These are phyloP conservation scores for Hypericum androsaemum DNA, from an alignment of 345 rosid genomes.

Conservation along the genomic window DNA sequence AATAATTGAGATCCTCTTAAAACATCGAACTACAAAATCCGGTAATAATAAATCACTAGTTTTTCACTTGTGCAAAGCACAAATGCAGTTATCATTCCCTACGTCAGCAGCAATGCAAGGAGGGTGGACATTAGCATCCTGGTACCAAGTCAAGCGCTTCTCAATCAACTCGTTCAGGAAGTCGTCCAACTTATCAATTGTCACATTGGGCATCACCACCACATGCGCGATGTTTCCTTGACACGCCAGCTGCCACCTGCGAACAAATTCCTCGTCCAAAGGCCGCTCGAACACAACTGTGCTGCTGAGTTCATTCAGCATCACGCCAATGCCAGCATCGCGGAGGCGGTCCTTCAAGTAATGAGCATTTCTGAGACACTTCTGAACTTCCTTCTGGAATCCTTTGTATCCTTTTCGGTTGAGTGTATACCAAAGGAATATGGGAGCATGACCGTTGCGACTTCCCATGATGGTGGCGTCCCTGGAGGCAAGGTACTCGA, in stretches of 20 bases:
- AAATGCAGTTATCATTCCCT: constrained; percentile 55
- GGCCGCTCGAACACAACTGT: constrained; percentile 95
- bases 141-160: constrained; percentile 54
- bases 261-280: constrained; percentile 71
- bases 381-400: constrained; percentile 92
- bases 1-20: constrained; percentile 9
- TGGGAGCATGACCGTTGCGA: constrained; percentile 92
- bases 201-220: constrained; percentile 90
- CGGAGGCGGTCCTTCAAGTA: constrained; percentile 61
- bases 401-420: constrained; percentile 88
- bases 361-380: constrained; percentile 83
- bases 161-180: constrained; percentile 56
- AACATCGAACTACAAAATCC: constrained; percentile 10
- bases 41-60: constrained; percentile 2
- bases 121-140: constrained; percentile 29
- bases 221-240: constrained; percentile 79
- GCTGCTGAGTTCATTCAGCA: constrained; percentile 92
- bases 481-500: constrained; percentile 89
- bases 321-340: constrained; percentile 71
- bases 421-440: constrained; percentile 93
- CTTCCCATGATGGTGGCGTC: constrained; percentile 99
- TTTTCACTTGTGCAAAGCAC: constrained; percentile 50
- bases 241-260: constrained; percentile 95
- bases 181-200: constrained; percentile 63
- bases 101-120: constrained; percentile 62